Base-by-base conservation (phyloP, 192 early-diverging fungal species). In the Phlyctochytrium bullatum region DNA sequence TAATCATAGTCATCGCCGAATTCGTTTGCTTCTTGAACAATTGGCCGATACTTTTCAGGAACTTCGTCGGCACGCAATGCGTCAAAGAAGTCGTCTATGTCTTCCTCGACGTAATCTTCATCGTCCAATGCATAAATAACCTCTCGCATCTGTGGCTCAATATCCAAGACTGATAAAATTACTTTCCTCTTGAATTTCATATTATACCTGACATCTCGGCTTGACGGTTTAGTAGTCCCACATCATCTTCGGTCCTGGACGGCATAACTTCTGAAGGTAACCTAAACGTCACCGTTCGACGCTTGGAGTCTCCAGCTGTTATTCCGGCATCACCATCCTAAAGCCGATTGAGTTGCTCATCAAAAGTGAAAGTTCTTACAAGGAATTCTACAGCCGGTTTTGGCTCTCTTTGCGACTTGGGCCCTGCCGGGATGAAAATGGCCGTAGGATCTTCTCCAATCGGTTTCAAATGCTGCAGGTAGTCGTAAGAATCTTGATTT, bases 51-150 rank as follows among this genome's bases (percentile, higher is more conserved):
- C 20, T 20, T 47, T 1, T 86, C 87, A 4, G 88, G 86, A 3
- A 89, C 78, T 56, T 78, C 78, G 31, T 87, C 79, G 0, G 86
- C 86, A 65, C 95, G 86, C 62, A 98, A 79, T 51, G 84, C 75
- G 27, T 83, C 89, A 71, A 98, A 88, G 67, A 94, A 95, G 61
- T 97, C 93, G 34, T 88, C 92, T 23, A 90, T 60, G 3, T 86
- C 88, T 6, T 92, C 89, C 20, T 91, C 91, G 30, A 91, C 86
- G 66, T 90, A 93, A 10, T 86, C 93, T 10, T 92, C 92, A 66
- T 96, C 92, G n/a, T 96, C 92, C 64, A 99, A 80, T 2, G 95
- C 95, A 67, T 96, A 92, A 57, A 99, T 71, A 0, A 87, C 88
- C 80, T 97, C 92, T 65, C 96, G 89, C 64, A 98, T 74, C 40